These are phyloP conservation scores for Cytospora schulzeri DNA, from an alignment of 2,329 filamentous ascomycete genomes.

Conservation along the genomic window DNA sequence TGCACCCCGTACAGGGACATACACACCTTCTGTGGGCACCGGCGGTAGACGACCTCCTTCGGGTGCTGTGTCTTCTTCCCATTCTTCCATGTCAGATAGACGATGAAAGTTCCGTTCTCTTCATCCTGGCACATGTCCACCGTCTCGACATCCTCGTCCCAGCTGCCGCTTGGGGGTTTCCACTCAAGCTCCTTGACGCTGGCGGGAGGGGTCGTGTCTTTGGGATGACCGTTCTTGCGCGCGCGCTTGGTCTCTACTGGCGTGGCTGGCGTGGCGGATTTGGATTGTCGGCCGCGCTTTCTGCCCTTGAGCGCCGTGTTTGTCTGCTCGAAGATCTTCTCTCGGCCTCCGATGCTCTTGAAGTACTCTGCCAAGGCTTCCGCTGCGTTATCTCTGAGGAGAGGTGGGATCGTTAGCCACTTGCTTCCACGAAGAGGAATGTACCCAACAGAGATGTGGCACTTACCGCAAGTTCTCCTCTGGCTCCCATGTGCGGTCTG, in stretches of 20 bases:
- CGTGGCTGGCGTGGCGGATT: constrained; percentile 40
- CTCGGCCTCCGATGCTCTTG: constrained; percentile 62
- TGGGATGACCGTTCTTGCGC: constrained; percentile 52
- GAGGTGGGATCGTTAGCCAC: background rate
- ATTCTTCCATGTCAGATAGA: constrained; percentile 74
- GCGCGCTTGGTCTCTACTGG: constrained; percentile 48
- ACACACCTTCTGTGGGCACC: constrained; percentile 75
- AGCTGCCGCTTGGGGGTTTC: constrained; percentile 71
- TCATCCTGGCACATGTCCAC: constrained; percentile 75
- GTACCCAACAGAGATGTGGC: background rate
- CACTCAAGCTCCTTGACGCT: constrained; percentile 50
- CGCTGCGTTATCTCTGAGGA: constrained; percentile 55
- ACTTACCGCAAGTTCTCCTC: constrained; percentile 67
- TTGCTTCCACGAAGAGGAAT: background rate
- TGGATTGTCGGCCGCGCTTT: constrained; percentile 58
- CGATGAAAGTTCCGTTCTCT: constrained; percentile 59
- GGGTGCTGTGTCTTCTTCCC: constrained; percentile 74
- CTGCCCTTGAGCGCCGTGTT: constrained; percentile 54
- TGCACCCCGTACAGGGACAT: background rate
- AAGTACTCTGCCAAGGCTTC: constrained; percentile 69
- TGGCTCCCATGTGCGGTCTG: constrained; percentile 78
- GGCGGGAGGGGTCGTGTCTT: constrained; percentile 50
- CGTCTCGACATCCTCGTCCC: constrained; percentile 72
- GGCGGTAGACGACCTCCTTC: constrained; percentile 67
- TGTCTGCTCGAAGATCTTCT: constrained; percentile 54